Conservation (phyloP, 1,284 basidiomycete species). For the Puccinia sorghi region DNA sequence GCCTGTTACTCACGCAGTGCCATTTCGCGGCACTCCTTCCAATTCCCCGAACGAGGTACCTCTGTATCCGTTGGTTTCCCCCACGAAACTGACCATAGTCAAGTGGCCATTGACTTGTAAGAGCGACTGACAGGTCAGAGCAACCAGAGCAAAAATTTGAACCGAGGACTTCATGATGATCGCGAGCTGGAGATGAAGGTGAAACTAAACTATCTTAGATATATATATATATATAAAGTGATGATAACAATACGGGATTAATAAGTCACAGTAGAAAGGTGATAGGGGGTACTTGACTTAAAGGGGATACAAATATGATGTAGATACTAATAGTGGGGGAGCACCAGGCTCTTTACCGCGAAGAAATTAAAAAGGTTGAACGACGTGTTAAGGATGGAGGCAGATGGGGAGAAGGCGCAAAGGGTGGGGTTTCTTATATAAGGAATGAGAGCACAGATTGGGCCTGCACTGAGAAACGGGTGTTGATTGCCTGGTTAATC, state of each 20-base stretch:
- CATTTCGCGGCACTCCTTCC: conserved; percentile 40
- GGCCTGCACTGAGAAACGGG: not conserved
- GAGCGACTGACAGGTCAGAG: conserved; percentile 4
- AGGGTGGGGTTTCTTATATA: not conserved
- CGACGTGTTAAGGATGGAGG: not conserved
- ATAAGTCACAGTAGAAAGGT: conserved; percentile 21
- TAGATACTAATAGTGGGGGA: conserved; percentile 8
- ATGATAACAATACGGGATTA: not conserved
- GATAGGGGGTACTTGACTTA: not conserved
- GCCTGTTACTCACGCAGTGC: conserved; percentile 20
- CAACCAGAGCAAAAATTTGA: not conserved
- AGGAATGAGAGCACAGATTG: not conserved
- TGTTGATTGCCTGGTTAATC: not conserved
- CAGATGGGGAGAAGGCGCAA: not conserved
- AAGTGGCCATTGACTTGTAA: conserved; percentile 21
- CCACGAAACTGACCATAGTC: conserved; percentile 41
- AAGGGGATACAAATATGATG: not conserved
- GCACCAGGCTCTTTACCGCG: conserved; percentile 24
- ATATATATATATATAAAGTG: not conserved
- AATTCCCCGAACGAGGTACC: conserved; percentile 36
- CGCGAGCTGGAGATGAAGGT: not conserved
- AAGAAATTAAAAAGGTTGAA: conserved; percentile 8
- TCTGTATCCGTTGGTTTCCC: conserved; percentile 44
- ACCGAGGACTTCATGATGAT: conserved; percentile 27
- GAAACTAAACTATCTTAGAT: not conserved